Evolutionary conservation across 2,329 filamentous ascomycete genomes (phyloP), one percentile per base, ranked within the genome.

Genomic region (Penicillium aurantiogriseum): DNA sequence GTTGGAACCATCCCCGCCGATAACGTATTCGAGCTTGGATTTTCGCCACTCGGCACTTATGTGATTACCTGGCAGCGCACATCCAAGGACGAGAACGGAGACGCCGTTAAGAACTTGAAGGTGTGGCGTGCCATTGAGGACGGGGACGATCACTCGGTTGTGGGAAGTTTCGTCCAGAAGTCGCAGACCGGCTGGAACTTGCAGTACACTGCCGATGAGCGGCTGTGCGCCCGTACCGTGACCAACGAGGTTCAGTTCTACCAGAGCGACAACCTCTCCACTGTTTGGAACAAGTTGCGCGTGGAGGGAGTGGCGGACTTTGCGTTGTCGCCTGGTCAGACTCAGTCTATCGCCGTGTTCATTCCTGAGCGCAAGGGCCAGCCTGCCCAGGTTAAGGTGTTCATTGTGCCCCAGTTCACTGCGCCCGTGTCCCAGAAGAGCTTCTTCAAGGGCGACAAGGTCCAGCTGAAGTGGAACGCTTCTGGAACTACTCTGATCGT

Each of bases 221-320:
- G 87, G 74, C 93, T 91, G 76, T 97, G 93, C 75, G 94, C 93
- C 64, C 91, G 94, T 66, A 83, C 88, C 62, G 93, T 97, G 69
- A 97, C 91, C 76, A 99, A 99, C 74, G 92, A 97, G 81, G 90
- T 99, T 56, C 94, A 97, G 70, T 96, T 99, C 76, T 97, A 93
- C 80, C 85, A 96, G 77, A 94, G 91, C 74, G 84, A 88, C 64
- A 88, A 97, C 73, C 81, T 97, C 71, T 81, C 83, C 66, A 92
- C 86, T 47, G 91, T 96, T 61, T 97, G 92, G 92, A 96, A 96
- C 78, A 96, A 96, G 82, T 82, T 99, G 74, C 88, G 89, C 63
- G 90, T 92, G 51, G 94, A 99, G 79, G 93, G 93, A 57, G 90
- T 96, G 56, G 78, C 87, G 44, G 90, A 94, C 75, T 97, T 97